Evolutionary conservation across 225 moss, liverwort and hornwort genomes (phyloP), one percentile per base, ranked within the genome.

Genomic region (Physcomitrellopsis africana): DNA sequence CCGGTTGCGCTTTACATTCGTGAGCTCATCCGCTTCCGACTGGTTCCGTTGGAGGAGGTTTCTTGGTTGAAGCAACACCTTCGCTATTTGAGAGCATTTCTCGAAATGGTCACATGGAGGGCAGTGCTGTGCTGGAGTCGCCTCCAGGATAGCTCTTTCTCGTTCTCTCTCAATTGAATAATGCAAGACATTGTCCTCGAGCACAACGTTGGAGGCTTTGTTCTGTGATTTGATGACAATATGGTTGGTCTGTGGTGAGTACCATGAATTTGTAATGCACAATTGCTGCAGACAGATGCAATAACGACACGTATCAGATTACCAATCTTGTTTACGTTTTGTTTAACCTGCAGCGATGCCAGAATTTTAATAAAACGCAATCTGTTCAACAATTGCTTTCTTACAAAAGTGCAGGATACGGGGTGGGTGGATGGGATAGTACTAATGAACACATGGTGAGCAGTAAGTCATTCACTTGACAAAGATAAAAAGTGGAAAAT

Each of bases 21-120:
- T 51, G 19, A 20, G 67, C 52, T 53, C 57, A 51, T 27, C 22
- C 7, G 10, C 15, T 24, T 48, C 49, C 64, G 57, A 42, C 10
- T 44, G 54, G 60, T 71, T 63, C 73, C 18, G 55, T 44, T 62
- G 67, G 32, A 61, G 52, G 17, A 67, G 41, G 4, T 6, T 11
- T 49, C 12, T 5, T 48, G 65, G 73, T 51, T 57, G 60, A 3
- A 72, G 55, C 76, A 86, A 55, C 11, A 78, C 67, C 19, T 80
- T 48, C 0, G 83, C 83, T 12, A 86, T 67, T 76, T 73, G 47
- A 19, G 83, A 80, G 19, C 47, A 62, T 65, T 26, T 72, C 70
- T 59, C 43, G 19, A 85, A 85, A 53, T 85, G 78, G 22, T 71
- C 67, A 58, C 88, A 88, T 49, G 88, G 82, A 69, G 88, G 85